A percentile compares a stretch with the other conserved stretches of the same genome.
Conservation (phyloP, 2,329 filamentous ascomycete species). For the Fusarium devonianum region DNA sequence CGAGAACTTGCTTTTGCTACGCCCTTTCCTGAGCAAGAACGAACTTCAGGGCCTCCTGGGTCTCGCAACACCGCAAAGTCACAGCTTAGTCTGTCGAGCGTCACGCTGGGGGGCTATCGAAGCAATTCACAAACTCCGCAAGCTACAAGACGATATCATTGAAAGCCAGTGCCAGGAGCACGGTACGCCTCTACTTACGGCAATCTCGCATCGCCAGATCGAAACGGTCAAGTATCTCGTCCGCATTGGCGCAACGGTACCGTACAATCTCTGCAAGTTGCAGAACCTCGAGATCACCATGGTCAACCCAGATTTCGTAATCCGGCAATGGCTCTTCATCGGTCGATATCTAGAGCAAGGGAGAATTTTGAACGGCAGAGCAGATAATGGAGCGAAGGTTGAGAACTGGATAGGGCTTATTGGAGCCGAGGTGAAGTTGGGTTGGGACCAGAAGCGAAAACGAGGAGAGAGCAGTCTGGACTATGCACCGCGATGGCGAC, state of each 20-base stretch:
- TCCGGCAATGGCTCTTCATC: neutral
- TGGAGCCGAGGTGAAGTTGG: no score
- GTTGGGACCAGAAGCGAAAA: no score
- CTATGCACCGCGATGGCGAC: no score
- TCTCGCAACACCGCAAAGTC: neutral
- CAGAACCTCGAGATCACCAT: neutral
- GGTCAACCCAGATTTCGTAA: neutral
- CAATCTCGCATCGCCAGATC: neutral
- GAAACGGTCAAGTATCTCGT: neutral
- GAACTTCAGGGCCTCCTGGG: neutral
- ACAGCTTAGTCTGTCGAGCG: conserved; percentile 4
- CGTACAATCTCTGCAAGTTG: neutral
- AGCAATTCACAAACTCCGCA: neutral
- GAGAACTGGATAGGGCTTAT: neutral
- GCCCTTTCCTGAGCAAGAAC: neutral
- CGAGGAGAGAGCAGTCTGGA: no score
- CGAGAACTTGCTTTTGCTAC: neutral
- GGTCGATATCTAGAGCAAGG: neutral
- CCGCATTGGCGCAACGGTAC: neutral
- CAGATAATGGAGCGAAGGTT: neutral
- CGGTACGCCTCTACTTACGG: neutral
- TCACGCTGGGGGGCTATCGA: neutral
- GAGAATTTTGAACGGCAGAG: neutral
- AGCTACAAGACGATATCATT: neutral
- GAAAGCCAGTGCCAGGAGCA: conserved; percentile 2